Evolutionary conservation across 73 alveolate species (phyloP), one percentile per base, ranked within the genome.

Genomic region (Symbiodinium pilosum): DNA sequence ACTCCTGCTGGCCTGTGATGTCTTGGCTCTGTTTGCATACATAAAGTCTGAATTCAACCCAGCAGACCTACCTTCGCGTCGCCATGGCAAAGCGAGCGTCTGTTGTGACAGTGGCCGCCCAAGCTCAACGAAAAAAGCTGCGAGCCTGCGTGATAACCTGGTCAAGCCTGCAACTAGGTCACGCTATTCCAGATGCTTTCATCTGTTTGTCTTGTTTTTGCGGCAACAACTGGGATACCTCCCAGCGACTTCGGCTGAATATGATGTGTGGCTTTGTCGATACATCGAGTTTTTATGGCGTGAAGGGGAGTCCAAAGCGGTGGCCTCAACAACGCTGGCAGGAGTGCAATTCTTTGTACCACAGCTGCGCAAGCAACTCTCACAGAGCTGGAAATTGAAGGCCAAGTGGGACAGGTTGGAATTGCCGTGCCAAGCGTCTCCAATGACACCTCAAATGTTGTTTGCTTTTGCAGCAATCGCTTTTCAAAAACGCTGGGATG

Each of bases 41-140:
- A n/a, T 91, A 30, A 83, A 68, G n/a, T 6, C 52, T 3, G 64
- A 42, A 7, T 47, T 91, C 5, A 91, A 91, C 43, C 97, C 97
- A 3, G 88, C 97, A 5, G 97, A 91, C 36, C 52, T 18, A 18
- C 97, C 97, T 7, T 36, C 51, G 14, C 42, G 86, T 34, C 21
- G 59, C 59, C 59, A 47, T 47, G 73, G 73, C 4, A 16, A 26
- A 32, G 9, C 9, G 73, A 56, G 73, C 73, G 26, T n/a, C n/a
- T n/a, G n/a, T n/a, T n/a, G 73, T 32, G 73, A 12, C 32, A 3
- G 73, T 56, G 26, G 73, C 21, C 73, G n/a, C 73, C 32, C 14
- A 20, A n/a, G n/a, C n/a, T n/a, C 21, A 12, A 32, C 73, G 21
- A 20, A 20, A 3, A 8, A 56, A 26, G 32, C 32, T 16, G 73